These are phyloP conservation scores for Cyberlindnera japonica DNA, from an alignment of 805 yeast genomes.

Conservation along the genomic window DNA sequence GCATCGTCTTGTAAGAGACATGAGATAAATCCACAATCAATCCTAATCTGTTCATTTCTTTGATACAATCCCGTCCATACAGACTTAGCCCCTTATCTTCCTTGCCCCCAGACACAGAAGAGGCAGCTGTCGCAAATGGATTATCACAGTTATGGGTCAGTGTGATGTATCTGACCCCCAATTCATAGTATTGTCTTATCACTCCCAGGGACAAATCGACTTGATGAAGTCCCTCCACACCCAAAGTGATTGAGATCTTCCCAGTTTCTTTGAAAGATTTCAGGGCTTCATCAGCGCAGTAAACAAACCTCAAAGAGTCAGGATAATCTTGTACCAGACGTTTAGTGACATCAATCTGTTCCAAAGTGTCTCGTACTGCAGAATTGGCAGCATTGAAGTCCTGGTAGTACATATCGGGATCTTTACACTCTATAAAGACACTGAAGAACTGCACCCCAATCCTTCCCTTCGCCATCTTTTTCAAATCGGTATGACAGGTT, in stretches of 20 bases:
- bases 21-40: constrained; percentile 51
- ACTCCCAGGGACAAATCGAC: constrained; percentile 48
- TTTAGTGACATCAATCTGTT: constrained; percentile 48
- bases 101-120: constrained; percentile 43
- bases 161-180: constrained; percentile 53
- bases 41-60: constrained; percentile 50
- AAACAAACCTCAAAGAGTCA: constrained; percentile 37
- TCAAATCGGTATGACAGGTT: constrained; percentile 43
- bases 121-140: constrained; percentile 55
- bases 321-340: constrained; percentile 42
- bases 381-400: constrained; percentile 43
- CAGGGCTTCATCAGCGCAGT: constrained; percentile 39
- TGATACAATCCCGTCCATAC: constrained; percentile 39
- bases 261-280: constrained; percentile 28
- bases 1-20: constrained; percentile 47
- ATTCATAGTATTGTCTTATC: constrained; percentile 43
- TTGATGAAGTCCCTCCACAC: constrained; percentile 56
- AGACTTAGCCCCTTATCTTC: constrained; percentile 42
- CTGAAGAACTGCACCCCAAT: constrained; percentile 50
- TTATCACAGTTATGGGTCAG: constrained; percentile 55
- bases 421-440: constrained; percentile 40
- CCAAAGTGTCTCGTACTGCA: constrained; percentile 50
- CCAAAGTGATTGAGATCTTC: constrained; percentile 45
- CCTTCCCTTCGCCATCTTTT: constrained; percentile 38
- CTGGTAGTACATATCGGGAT: constrained; percentile 36